Base-by-base conservation (phyloP, 129 eudicot genomes). In the Helianthus annuus region DNA sequence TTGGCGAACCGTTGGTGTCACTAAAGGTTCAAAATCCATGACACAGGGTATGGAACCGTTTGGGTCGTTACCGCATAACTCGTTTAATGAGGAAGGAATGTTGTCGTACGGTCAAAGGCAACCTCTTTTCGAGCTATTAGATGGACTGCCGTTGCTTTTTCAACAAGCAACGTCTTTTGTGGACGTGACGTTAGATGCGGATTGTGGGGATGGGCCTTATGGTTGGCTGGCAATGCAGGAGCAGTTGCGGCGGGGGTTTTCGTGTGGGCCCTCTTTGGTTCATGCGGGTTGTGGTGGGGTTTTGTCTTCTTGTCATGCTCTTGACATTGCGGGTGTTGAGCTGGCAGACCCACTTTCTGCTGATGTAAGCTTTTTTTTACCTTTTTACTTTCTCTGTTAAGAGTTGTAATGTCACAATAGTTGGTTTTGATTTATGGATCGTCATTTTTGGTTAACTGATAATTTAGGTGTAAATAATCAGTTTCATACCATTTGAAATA, bases 221-320 rank as follows among this genome's bases (percentile, higher is more conserved):
- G 92, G 99, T 34, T 94, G 99, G 96, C 89, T 94, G 74, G 99
- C 97, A 51, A 76, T 90, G 79, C 96, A 94, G 79, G 99, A 94
- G 85, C 99, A 94, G 77, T 71, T 86, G 89, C 88, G 97, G 60
- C 97, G 94, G n/a, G 97, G 97, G 65, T 90, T 94, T 73, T 88
- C 91, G 12, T 94, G 99, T 73, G 97, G 99, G 69, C 99, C 99
- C 5, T 82, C 88, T 53, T 86, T 88, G 85, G 96, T 83, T 59
- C 99, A 94, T 71, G 99, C 99, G 4, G 99, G 99, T 60, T 94
- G 99, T 86, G 99, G 99, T 48, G 99, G 99, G 66, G 76, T 84
- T 68, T 83, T 94, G 84, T 88, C 99, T 53, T 86, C 99, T 73
- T 80, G 85, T 69, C 99, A 94, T 86, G 88, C 99, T 22, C 81